Base-by-base conservation (phyloP, 257 asterid species). In the Solanum paucissectum region DNA sequence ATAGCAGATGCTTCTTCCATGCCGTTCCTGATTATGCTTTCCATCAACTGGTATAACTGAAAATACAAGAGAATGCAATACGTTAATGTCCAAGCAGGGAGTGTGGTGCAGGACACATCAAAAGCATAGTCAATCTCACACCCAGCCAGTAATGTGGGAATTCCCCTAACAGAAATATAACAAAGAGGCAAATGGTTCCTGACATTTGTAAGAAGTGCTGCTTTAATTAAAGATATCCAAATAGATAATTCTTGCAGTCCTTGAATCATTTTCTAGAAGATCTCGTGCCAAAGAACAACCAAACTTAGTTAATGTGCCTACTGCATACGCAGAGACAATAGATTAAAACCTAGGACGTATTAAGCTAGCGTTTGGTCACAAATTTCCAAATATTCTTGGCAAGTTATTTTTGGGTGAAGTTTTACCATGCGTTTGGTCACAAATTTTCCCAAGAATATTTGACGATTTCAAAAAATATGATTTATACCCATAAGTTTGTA, bases 11-110 rank as follows among this genome's bases (percentile, higher is more conserved):
- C 88, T 88, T 93, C 98, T 83, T 91, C 91, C 87, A 86, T 87
- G 90, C 94, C 95, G 40, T 91, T 95, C 88, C 99, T 94, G 84
- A 97, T 92, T 91, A 94, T 76, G 93, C 93, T 93, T 91, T 94
- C 98, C 95, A 96, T 87, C 92, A 96, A 93, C 86, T 93, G 96
- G 89, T 87, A 88, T 83, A 97, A 90, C 99, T 97, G 95, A 85
- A 91, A 38, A 88, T 81, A 88, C 69, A 91, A 72, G 49, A 86
- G 21, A 85, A 88, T 33, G 44, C 72, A 86, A 88, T 86, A 90
- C 0, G 32, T 82, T 49, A 82, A 20, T 32, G 42, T 49, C 86
- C 86, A 49, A 49, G 18, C 44, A 46, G 20, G 58, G 10, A 81
- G 38, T 32, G 11, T 81, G 40, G 42, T 21, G 42, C 64, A 81